Conservation (phyloP, 148 eudicot species). For the Rhododendron henanense region DNA sequence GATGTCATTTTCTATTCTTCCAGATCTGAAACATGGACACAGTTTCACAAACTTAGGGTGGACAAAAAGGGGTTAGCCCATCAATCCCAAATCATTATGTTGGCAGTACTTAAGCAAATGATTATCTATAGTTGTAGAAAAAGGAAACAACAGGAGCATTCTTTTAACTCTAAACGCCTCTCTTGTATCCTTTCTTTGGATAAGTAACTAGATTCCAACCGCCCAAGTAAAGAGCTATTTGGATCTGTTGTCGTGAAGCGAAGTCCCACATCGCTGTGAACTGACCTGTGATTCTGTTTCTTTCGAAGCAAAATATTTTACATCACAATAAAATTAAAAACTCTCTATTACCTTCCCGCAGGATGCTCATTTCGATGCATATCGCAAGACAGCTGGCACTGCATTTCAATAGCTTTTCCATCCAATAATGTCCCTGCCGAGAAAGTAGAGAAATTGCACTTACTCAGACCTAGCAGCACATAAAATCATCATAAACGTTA, state of each 20-base stretch:
- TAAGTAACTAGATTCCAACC: no score
- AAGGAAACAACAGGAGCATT: not conserved
- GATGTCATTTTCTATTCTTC: constrained; percentile 29
- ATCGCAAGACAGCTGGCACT: constrained; percentile 17
- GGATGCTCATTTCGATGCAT: constrained; percentile 22
- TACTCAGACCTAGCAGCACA: constrained; percentile 28
- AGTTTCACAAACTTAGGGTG: not conserved
- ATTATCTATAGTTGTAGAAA: not conserved
- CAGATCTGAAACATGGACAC: constrained; percentile 18
- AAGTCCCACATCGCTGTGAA: not conserved
- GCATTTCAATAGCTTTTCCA: constrained; percentile 19
- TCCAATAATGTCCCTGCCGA: constrained; percentile 16
- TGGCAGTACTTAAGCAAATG: not conserved
- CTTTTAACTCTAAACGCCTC: not conserved
- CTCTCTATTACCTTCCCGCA: constrained; percentile 26
- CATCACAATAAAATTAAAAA: not conserved
- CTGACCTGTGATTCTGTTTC: not conserved
- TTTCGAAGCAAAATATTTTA: not conserved
- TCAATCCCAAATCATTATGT: not conserved
- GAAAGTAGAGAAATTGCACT: constrained; percentile 20
- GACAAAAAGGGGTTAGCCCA: not conserved
- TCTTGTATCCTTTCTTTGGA: not conserved
- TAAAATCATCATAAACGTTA: not conserved
- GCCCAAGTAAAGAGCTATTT: no score
- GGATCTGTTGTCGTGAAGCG: no score